Base-by-base conservation (phyloP, 129 eudicot genomes). In the Silybum marianum region DNA sequence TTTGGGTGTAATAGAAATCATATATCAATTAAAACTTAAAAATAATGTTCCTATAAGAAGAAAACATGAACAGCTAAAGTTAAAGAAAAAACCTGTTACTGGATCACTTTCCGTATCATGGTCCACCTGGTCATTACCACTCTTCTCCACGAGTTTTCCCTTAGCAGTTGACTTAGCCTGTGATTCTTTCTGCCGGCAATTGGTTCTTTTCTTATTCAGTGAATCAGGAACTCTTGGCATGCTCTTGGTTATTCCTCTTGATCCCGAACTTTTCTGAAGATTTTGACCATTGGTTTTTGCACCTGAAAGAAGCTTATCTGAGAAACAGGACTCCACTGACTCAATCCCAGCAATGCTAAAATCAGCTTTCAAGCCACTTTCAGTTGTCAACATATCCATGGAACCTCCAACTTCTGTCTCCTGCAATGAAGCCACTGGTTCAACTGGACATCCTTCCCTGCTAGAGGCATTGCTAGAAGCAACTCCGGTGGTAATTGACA, bases 31-130 rank as follows among this genome's bases (percentile, higher is more conserved):
- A 73, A 10, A 75, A 32, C 22, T 14, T 69, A 12, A 34, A 42
- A 74, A 23, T 30, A 16, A 42, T 0, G 78, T 65, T 26, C 36
- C 23, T 30, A 65, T 39, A 67, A 21, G 40, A 30, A 36, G 26
- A 71, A 65, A 21, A 9, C 30, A 7, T 65, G 28, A 65, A 65
- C 28, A 9, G 30, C 69, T 65, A 65, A 22, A 65, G 28, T 23
- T 65, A 65, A 65, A 19, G 28, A 65, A 65, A 65, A 23, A 19
- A 82, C 98, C 98, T 88, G 86, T 72, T 67, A 42, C 83, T 65
- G 75, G 82, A 42, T 60, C 74, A 82, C 73, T 81, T 65, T 87
- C 87, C 70, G 44, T 78, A 71, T 82, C 80, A 28, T 60, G 63
- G 30, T 80, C 46, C 26, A 25, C 79, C 71, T 78, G 82, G 73